Evolutionary conservation across 331 rosid species (phyloP).

Genomic region (Dryas integrifolia): DNA sequence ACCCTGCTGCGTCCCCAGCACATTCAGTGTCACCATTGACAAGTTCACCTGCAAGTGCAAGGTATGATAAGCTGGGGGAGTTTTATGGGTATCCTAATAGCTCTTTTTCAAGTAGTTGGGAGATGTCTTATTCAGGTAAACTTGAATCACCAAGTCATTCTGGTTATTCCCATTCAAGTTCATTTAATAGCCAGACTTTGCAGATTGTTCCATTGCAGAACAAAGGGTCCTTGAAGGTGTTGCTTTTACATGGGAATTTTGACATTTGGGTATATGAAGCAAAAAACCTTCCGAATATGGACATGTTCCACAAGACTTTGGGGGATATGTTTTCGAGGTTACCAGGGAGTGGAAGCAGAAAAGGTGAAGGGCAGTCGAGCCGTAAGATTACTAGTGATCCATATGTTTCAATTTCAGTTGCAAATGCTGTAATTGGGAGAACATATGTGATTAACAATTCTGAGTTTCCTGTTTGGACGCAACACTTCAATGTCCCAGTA

Average conservation of each 20-base stretch:
- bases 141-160: conserved; percentile 30
- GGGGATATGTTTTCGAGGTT: conserved; percentile 64
- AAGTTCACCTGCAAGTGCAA: conserved; percentile 38
- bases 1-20: conserved; percentile 41
- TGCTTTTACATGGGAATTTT: conserved; percentile 84
- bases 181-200: conserved; percentile 45
- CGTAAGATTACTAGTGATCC: conserved; percentile 89
- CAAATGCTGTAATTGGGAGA: conserved; percentile 81
- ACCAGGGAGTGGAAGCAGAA: conserved; percentile 53
- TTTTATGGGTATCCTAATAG: conserved; percentile 42
- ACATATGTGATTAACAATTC: conserved; percentile 88
- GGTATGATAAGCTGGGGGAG: conserved; percentile 44
- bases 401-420: conserved; percentile 64
- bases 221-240: conserved; percentile 65
- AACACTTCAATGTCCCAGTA: conserved; percentile 77
- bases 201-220: conserved; percentile 64
- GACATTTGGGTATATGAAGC: conserved; percentile 81
- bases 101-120: conserved; percentile 46
- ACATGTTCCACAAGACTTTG: conserved; percentile 90
- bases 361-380: conserved; percentile 55
- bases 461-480: conserved; percentile 89
- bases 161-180: conserved; percentile 39
- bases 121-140: conserved; percentile 32
- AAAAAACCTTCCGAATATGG: conserved; percentile 88
- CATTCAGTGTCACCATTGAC: conserved; percentile 33